Evolutionary conservation across 805 yeast species (phyloP).

Genomic region (Jamesozyma jinghongensis): DNA sequence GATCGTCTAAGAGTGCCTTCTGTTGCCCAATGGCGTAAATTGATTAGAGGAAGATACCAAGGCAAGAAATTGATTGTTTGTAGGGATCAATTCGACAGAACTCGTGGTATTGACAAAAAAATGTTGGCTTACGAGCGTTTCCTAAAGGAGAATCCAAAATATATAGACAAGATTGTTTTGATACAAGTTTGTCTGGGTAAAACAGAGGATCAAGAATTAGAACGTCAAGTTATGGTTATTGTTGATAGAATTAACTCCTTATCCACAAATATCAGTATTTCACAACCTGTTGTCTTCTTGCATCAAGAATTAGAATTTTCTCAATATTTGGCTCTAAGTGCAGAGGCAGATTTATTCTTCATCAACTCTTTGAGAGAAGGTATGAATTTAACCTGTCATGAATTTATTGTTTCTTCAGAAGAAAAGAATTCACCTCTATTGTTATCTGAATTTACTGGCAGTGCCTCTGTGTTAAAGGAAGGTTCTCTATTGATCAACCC

Average conservation of each 20-base stretch:
- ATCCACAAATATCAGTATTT: conserved; percentile 58
- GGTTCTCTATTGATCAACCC: conserved; percentile 82
- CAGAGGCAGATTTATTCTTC: conserved; percentile 80
- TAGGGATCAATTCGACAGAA: conserved; percentile 79
- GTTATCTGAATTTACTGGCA: conserved; percentile 89
- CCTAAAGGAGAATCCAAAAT: conserved; percentile 61
- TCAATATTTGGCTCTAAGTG: conserved; percentile 77
- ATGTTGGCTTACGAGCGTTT: conserved; percentile 78
- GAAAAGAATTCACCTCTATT: conserved; percentile 72
- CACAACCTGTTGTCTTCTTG: conserved; percentile 77
- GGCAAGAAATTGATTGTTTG: conserved; percentile 64
- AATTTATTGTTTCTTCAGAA: conserved; percentile 68
- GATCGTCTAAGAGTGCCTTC: conserved; percentile 37
- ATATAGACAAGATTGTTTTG: conserved; percentile 58
- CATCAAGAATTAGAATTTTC: conserved; percentile 84
- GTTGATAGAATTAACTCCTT: conserved; percentile 80
- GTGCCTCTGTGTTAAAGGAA: conserved; percentile 64
- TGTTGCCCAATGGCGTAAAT: conserved; percentile 55
- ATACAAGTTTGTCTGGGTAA: conserved; percentile 74
- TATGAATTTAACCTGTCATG: conserved; percentile 94
- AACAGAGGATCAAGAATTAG: conserved; percentile 51
- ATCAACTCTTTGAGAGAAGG: conserved; percentile 95
- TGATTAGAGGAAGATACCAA: conserved; percentile 74
- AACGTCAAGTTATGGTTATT: conserved; percentile 62
- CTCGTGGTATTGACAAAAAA: conserved; percentile 85